phyloP scores from a whole-genome alignment of 176 grass and related monocot genomes.

The Triticum dicoccoides region DNA sequence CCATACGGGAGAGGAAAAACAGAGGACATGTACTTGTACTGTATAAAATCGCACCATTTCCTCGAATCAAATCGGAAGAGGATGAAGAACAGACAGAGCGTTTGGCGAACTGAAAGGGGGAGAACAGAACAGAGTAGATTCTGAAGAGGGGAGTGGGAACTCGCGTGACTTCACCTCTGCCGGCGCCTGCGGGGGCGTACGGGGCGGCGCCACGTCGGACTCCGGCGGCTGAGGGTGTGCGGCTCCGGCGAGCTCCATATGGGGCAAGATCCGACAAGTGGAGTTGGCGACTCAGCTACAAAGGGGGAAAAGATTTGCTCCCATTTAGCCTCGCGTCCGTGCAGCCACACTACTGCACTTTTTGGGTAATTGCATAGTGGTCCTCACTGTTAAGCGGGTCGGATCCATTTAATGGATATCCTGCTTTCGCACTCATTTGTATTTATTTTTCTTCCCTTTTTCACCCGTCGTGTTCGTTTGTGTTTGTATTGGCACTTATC shows the following conservation, averaged over 20 bases:
- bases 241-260: constrained; percentile 47
- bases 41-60: not conserved
- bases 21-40: not conserved
- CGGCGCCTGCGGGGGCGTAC: constrained; percentile 30
- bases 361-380: not conserved
- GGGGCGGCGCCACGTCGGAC: constrained; percentile 23
- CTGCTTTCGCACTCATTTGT: not conserved
- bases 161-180: constrained; percentile 18
- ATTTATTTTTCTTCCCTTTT: not conserved
- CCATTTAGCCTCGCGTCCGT: constrained; percentile 21
- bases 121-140: not conserved
- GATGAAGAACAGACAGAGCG: not conserved
- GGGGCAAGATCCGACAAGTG: constrained; percentile 45
- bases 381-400: not conserved
- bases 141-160: not conserved
- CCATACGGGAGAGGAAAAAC: not conserved
- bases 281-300: constrained; percentile 32
- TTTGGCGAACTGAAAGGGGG: not conserved
- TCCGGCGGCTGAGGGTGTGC: constrained; percentile 28
- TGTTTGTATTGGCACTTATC: no score
- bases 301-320: constrained; percentile 37
- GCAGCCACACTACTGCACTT: not conserved
- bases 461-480: no score
- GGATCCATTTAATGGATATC: not conserved
- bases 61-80: not conserved